Conservation (phyloP, 2,329 filamentous ascomycete genomes). For the Dactylellina parvicollis region DNA sequence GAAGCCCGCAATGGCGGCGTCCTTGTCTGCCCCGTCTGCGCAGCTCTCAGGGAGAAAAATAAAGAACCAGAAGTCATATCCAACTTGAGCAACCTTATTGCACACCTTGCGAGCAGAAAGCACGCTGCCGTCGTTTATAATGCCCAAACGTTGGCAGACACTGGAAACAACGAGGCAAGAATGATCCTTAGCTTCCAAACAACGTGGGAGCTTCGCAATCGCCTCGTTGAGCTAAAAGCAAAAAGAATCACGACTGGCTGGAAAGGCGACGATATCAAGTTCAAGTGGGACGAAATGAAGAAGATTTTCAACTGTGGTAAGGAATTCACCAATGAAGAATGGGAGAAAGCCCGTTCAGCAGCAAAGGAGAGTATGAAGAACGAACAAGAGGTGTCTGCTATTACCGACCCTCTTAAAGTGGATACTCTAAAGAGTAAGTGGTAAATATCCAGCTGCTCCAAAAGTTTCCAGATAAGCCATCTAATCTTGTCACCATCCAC, state of each 20-base stretch:
- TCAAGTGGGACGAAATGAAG: constrained; percentile 15
- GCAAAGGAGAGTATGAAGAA: neutral
- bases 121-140: constrained; percentile 17
- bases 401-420: too few species aligned
- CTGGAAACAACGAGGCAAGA: constrained; percentile 9
- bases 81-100: constrained; percentile 25
- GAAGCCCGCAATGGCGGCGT: constrained; percentile 30
- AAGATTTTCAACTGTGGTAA: constrained; percentile 6
- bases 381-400: too few species aligned
- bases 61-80: constrained; percentile 14
- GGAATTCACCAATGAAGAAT: neutral
- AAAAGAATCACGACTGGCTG: constrained; percentile 9
- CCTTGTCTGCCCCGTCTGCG: constrained; percentile 23
- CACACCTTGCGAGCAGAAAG: constrained; percentile 9
- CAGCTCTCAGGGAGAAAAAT: too few species aligned
- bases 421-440: too few species aligned
- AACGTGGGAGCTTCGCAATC: constrained; percentile 15
- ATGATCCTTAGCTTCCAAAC: constrained; percentile 13
- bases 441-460: too few species aligned
- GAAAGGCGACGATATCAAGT: neutral
- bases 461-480: too few species aligned
- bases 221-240: neutral
- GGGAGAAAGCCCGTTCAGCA: neutral
- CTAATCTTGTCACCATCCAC: too few species aligned
- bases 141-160: constrained; percentile 4